Evolutionary conservation across 108 stramenopile genomes (phyloP), one percentile per base, ranked within the genome.

Genomic region (Tribonema minus): DNA sequence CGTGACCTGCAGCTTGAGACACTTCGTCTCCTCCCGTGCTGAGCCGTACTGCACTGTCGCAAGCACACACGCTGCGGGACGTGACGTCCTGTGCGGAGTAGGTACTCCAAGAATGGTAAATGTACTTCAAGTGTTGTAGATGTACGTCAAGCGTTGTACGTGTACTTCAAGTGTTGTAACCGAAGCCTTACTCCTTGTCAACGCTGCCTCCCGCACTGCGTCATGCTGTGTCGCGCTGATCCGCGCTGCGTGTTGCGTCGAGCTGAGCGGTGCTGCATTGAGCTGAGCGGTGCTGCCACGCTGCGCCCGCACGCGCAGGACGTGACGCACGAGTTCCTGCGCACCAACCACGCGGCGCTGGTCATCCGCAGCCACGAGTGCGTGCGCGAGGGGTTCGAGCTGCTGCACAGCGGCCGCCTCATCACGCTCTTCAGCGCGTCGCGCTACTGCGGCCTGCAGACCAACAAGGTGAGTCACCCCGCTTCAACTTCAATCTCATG

Each of bases 281-380:
- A n/a, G n/a, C n/a, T n/a, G n/a, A n/a, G n/a, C n/a, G 46, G 9
- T 54, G 46, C 46, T 54, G 46, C 46, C 20, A 20, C 20, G 46
- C 46, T 54, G 46, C 20, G 23, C 46, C 46, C 20, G 20, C 46
- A 20, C 46, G 20, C 46, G 46, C 78, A 83, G 37, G 86, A 88
- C 46, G 67, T 90, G 33, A 86, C 89, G 25, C 80, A 87, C 41
- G 63, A 87, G 74, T 90, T 88, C 64, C 83, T 88, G 3, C 36
- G 82, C 28, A 81, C 67, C 20, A 89, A 90, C 64, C 83, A 79
- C 31, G 40, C 87, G 31, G 81, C 84, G 9, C 58, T 88, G 2
- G 81, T 90, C 40, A 74, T 90, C 5, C 87, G 89, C 33, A 87
- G 86, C 54, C 89, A 90, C 62, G 89, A 90, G 84, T 88, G 88